Percentiles rank a stretch among this genome's conserved stretches.
Conservation (phyloP, 1,284 basidiomycete genomes). For the Fomitopsis betulina region DNA sequence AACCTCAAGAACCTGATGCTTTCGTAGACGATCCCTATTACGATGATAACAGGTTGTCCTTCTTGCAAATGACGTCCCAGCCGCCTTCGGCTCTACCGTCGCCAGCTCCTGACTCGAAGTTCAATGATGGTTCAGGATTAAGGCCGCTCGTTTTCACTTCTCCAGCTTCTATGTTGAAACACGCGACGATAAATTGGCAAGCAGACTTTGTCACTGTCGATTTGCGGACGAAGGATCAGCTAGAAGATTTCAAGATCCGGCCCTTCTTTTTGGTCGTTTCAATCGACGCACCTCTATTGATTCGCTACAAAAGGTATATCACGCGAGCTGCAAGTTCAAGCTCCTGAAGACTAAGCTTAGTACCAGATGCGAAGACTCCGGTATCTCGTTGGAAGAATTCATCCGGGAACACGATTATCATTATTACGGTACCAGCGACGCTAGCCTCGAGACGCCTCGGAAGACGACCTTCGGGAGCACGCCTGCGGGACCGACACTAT, state of each 20-base stretch:
- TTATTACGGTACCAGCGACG: constrained; percentile 21
- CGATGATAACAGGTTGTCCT: constrained; percentile 18
- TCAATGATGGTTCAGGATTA: constrained; percentile 4
- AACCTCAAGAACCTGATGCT: neutral
- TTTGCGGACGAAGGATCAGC: constrained; percentile 52
- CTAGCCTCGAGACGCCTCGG: constrained; percentile 1
- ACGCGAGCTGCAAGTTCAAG: neutral
- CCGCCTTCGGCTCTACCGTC: constrained; percentile 16
- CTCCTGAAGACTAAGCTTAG: neutral
- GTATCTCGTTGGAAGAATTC: constrained; percentile 53
- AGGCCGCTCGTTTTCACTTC: constrained; percentile 39
- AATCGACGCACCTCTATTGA: constrained; percentile 81
- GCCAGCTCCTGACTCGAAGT: constrained; percentile 3
- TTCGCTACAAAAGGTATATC: constrained; percentile 43
- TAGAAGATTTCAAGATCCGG: constrained; percentile 75
- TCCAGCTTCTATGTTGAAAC: constrained; percentile 60
- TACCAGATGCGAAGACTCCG: constrained; percentile 13
- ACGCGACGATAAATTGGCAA: constrained; percentile 83
- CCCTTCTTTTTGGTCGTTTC: constrained; percentile 88
- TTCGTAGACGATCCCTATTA: neutral
- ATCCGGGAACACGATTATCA: constrained; percentile 26
- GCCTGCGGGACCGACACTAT: constrained; percentile 21
- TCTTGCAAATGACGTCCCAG: constrained; percentile 25
- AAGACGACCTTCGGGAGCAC: neutral
- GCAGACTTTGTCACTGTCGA: constrained; percentile 80